Evolutionary conservation across 345 rosid genomes (phyloP), one percentile per base, ranked within the genome.

Genomic region (Linum trigynum): DNA sequence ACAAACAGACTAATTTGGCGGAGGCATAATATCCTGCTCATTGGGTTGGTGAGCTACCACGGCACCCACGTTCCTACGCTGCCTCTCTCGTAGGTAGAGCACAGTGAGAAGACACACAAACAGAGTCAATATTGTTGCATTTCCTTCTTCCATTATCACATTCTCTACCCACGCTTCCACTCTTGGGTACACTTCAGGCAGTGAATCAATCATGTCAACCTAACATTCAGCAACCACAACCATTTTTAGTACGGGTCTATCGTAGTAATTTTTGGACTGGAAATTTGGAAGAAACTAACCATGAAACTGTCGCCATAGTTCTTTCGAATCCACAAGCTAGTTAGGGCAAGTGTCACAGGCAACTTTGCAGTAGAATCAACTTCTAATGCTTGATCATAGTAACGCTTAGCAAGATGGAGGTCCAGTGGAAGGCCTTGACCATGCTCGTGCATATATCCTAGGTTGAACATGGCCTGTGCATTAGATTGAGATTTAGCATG

Each of bases 401-500:
- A 89, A 40, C 99, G 92, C 64, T 95, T 95, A 48, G 99, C 97
- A 62, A 91, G 85, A 78, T 95, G 94, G 65, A 95, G 96, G 80
- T 95, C 99, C 63, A 78, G 73, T 12, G 96, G 97, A 76, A 91
- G 94, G 39, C 99, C 99, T 75, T 77, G 89, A 65, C 98, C 99
- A 75, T 91, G 98, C 67, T 95, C 98, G 71, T 95, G 94, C 99
- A 95, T 95, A 82, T 89, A 95, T 1, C 99, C 99, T 9, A 95
- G 96, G 77, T 95, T 91, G 84, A 95, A 95, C 96, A 91, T 82
- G 55, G 98, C 98, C 79, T 95, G 98, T 0, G 96, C 91, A 72
- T 95, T 95, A 8, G 89, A 80, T 71, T 95, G 98, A 68, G 94
- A 84, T 80, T 82, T 89, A 11, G 99, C 98, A 79, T 91, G 96